phyloP scores from a whole-genome alignment of 352 stramenopile genomes.

The Pythium rishiriense region DNA sequence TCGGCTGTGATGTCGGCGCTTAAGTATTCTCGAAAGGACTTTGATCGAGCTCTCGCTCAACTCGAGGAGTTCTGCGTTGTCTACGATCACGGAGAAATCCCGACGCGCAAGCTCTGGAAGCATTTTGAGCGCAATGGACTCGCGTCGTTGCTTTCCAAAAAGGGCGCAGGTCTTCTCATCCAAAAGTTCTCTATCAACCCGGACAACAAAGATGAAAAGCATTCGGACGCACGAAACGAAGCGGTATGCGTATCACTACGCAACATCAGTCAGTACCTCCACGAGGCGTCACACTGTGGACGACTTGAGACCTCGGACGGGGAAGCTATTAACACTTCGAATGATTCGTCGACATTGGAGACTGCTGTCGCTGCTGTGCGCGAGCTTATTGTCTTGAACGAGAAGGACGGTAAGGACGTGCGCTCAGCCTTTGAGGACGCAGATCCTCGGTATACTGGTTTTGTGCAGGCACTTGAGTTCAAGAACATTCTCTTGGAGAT shows the following conservation, averaged over 20 bases:
- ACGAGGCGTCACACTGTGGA: not conserved
- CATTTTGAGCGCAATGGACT: conserved; percentile 52
- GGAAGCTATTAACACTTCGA: not conserved
- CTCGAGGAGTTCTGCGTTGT: conserved; percentile 61
- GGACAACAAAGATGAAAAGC: conserved; percentile 3
- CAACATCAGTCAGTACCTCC: conserved; percentile 21
- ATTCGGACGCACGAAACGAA: not conserved
- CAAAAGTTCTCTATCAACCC: conserved; percentile 35
- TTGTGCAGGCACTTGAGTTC: conserved; percentile 46
- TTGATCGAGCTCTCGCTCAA: conserved; percentile 33
- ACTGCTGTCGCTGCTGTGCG: conserved; percentile 18
- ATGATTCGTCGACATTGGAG: not conserved
- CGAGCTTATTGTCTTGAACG: conserved; percentile 35
- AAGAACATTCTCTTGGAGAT: conserved; percentile 52
- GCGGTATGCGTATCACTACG: conserved; percentile 31
- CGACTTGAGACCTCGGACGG: not conserved
- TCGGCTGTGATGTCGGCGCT: conserved; percentile 32
- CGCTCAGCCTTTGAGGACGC: conserved; percentile 50
- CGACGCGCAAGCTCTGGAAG: conserved; percentile 38
- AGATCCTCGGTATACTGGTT: conserved; percentile 47
- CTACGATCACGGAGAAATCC: conserved; percentile 40
- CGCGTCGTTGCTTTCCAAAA: conserved; percentile 40
- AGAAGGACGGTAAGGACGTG: conserved; percentile 46
- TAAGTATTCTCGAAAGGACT: conserved; percentile 33
- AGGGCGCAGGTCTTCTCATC: conserved; percentile 36